phyloP scores from a whole-genome alignment of 2,329 filamentous ascomycete genomes.

The Arachnomyces sp. region DNA sequence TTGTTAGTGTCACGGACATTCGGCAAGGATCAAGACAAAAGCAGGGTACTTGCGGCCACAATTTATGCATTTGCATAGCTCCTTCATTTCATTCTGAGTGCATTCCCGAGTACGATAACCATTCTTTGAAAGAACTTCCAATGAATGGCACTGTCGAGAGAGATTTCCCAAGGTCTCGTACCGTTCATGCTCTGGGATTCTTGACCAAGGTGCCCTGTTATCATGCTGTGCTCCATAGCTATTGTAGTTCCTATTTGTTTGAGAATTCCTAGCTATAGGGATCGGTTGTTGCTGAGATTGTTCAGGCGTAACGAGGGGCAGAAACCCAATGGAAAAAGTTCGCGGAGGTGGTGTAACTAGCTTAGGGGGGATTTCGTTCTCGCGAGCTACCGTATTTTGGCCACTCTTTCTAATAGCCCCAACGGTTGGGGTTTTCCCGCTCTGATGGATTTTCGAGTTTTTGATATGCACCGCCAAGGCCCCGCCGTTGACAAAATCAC shows the following conservation, averaged over 20 bases:
- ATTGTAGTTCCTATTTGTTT: background rate
- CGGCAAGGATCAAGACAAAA: background rate
- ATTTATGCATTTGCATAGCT: constrained; percentile 3
- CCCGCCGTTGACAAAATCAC: background rate
- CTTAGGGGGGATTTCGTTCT: no score
- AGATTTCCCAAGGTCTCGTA: background rate
- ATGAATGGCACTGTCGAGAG: constrained; percentile 1
- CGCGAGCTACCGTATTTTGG: background rate
- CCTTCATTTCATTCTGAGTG: constrained; percentile 5
- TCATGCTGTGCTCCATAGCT: background rate
- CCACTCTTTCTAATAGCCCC: background rate
- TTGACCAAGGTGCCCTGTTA: no score
- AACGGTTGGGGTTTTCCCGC: background rate
- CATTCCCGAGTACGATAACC: constrained; percentile 2
- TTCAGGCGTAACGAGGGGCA: background rate
- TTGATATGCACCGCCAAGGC: background rate
- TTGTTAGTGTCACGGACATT: background rate
- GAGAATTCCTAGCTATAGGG: background rate
- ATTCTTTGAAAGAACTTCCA: constrained; percentile 2
- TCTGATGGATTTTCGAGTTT: background rate
- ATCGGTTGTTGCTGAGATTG: background rate
- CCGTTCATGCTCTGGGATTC: no score
- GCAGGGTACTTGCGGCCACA: constrained; percentile 1
- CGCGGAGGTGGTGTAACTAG: no score
- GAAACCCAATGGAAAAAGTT: no score